Evolutionary conservation across 495 filamentous ascomycete genomes (phyloP).

Genomic region (Articulospora tetracladia): DNA sequence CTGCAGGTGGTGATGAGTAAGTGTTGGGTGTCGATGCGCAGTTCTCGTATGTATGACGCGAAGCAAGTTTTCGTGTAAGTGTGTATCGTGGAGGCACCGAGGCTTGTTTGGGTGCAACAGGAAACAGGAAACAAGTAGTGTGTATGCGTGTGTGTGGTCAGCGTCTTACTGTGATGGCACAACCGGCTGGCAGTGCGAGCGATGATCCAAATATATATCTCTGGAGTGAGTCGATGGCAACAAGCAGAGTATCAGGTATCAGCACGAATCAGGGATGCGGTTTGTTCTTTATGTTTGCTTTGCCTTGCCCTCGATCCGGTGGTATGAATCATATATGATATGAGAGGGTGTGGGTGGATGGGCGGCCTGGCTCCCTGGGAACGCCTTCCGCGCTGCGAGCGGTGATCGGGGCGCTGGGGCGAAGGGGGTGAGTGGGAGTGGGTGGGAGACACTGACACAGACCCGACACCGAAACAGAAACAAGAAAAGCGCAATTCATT

Average conservation of each 20-base stretch:
- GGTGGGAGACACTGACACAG: too few relatives aligned
- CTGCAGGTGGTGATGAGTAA: slow-evolving; percentile 1
- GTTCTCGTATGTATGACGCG: neutral
- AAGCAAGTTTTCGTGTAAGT: neutral
- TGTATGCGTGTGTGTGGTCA: neutral
- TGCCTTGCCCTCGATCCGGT: neutral
- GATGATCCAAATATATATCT: neutral
- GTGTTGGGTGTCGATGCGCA: neutral
- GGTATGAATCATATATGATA: slow-evolving; percentile 3
- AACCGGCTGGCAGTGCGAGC: neutral
- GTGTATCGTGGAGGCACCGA: neutral
- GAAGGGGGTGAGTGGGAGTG: neutral
- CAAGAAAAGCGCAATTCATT: too few relatives aligned
- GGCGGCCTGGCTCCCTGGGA: neutral
- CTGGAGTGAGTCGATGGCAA: too few relatives aligned
- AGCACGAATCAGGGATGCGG: neutral
- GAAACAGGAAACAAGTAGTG: neutral
- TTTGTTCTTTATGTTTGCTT: slow-evolving; percentile 3
- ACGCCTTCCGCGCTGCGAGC: neutral
- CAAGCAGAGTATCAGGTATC: neutral
- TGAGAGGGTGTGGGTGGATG: too few relatives aligned
- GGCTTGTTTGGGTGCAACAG: neutral
- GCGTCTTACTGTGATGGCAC: neutral
- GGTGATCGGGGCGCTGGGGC: too few relatives aligned
- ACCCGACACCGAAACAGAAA: too few relatives aligned